A percentile compares a stretch with the other conserved stretches of the same genome.
Conservation (phyloP, 1,284 basidiomycete species). For the Ustilago sp. region DNA sequence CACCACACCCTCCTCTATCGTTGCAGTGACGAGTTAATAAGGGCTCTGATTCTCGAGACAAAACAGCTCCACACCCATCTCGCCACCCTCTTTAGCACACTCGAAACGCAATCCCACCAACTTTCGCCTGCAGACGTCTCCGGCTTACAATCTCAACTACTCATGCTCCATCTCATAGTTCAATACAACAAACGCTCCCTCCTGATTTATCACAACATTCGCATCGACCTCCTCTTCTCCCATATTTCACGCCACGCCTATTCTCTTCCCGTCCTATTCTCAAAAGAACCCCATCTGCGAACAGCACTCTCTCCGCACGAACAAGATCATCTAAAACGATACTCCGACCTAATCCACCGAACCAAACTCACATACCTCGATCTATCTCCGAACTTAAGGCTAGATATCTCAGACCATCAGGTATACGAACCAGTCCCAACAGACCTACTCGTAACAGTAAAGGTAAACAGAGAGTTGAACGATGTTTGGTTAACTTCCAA, state of each 20-base stretch:
- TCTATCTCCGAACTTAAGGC: conserved; percentile 7
- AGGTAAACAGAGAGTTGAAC: conserved; percentile 25
- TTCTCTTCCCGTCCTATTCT: conserved; percentile 18
- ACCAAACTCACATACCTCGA: conserved; percentile 31
- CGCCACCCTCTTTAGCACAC: conserved; percentile 72
- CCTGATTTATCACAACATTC: conserved; percentile 87
- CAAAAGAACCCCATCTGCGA: conserved; percentile 5
- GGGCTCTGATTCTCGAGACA: conserved; percentile 87
- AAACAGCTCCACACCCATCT: conserved; percentile 79
- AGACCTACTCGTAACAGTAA: conserved; percentile 27
- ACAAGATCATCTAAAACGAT: conserved; percentile 24
- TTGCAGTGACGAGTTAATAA: conserved; percentile 79
- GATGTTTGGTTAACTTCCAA: conserved; percentile 29
- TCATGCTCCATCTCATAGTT: conserved; percentile 88
- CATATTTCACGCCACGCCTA: conserved; percentile 10
- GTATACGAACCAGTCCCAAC: conserved; percentile 25
- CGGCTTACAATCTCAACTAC: conserved; percentile 76
- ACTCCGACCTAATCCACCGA: conserved; percentile 21
- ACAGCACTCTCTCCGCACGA: conserved; percentile 16
- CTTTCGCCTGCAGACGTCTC: conserved; percentile 68
- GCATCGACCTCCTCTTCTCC: conserved; percentile 74
- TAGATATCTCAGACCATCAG: conserved; percentile 27
- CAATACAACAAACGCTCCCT: conserved; percentile 92
- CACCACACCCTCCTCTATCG: background rate
- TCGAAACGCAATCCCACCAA: conserved; percentile 56